phyloP scores from a whole-genome alignment of 2,329 filamentous ascomycete species.

The Pezicula neosporulosa region DNA sequence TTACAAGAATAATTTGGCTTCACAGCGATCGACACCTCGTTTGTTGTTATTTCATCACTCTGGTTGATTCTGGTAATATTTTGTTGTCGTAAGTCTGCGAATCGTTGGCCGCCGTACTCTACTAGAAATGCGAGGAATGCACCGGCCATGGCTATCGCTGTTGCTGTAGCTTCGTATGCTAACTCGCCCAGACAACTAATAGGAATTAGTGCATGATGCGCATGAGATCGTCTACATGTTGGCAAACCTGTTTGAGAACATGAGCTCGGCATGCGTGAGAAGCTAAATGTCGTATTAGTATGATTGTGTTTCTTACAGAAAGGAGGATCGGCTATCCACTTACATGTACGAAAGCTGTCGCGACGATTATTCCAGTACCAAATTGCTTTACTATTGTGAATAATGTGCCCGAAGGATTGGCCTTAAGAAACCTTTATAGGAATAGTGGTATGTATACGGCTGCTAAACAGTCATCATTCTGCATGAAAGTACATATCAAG shows the following conservation, averaged over 20 bases:
- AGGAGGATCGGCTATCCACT: conserved; percentile 20
- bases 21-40: neutral
- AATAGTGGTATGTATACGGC: conserved; percentile 66
- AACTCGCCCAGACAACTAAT: conserved; percentile 58
- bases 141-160: conserved; percentile 71
- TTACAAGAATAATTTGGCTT: too few relatives aligned
- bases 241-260: conserved; percentile 59
- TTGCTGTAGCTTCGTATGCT: conserved; percentile 64
- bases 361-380: conserved; percentile 69
- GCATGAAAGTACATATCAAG: conserved; percentile 1
- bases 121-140: conserved; percentile 70
- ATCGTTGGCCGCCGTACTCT: conserved; percentile 62
- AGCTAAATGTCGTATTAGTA: conserved; percentile 42
- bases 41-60: too few relatives aligned
- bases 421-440: conserved; percentile 52
- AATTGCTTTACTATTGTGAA: conserved; percentile 70
- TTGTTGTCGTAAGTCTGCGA: conserved; percentile 37
- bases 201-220: neutral
- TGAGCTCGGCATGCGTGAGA: conserved; percentile 67
- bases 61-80: neutral
- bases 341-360: conserved; percentile 68
- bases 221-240: neutral
- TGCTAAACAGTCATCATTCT: conserved; percentile 11
- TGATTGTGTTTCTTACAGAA: neutral
- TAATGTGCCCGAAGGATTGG: conserved; percentile 39